These are phyloP conservation scores for Novymonas esmeraldas DNA, from an alignment of 208 protist genomes.

Conservation along the genomic window DNA sequence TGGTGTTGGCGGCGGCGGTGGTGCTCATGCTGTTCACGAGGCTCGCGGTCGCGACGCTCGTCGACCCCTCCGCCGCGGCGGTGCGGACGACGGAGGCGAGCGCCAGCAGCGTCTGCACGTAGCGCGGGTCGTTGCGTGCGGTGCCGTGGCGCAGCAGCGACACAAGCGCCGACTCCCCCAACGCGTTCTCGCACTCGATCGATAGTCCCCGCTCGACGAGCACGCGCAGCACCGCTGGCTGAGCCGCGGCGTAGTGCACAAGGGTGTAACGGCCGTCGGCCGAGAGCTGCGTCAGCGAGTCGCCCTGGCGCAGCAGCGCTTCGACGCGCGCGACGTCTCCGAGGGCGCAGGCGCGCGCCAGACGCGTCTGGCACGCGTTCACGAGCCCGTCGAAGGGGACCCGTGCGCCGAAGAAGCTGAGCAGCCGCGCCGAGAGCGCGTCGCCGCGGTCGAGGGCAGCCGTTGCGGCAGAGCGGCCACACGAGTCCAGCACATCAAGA, in stretches of 20 bases:
- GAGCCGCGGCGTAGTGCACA: conserved; percentile 80
- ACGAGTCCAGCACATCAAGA: conserved; percentile 30
- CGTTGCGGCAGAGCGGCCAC: conserved; percentile 16
- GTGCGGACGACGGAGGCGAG: neutral
- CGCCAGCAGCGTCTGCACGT: conserved; percentile 22
- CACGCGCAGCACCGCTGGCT: conserved; percentile 42
- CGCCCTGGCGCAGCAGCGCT: conserved; percentile 61
- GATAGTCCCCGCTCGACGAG: conserved; percentile 58
- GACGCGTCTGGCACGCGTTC: conserved; percentile 62
- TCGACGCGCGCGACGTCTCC: conserved; percentile 68
- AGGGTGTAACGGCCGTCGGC: conserved; percentile 85
- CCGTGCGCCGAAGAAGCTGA: conserved; percentile 58
- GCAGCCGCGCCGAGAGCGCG: conserved; percentile 47
- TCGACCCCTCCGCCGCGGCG: neutral
- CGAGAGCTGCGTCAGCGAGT: conserved; percentile 54
- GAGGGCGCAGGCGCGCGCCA: conserved; percentile 62
- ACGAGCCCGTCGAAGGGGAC: conserved; percentile 30
- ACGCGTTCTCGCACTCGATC: conserved; percentile 69
- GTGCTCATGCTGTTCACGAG: conserved; percentile 15
- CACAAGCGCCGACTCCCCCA: conserved; percentile 66
- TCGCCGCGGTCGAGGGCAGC: conserved; percentile 47
- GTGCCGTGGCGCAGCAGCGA: conserved; percentile 81
- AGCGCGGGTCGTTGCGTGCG: conserved; percentile 57
- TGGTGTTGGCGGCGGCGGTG: conserved; percentile 13
- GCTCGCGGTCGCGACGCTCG: neutral